These are phyloP conservation scores for Ophiostoma piceae DNA, from an alignment of 2,329 filamentous ascomycete species.

Conservation along the genomic window DNA sequence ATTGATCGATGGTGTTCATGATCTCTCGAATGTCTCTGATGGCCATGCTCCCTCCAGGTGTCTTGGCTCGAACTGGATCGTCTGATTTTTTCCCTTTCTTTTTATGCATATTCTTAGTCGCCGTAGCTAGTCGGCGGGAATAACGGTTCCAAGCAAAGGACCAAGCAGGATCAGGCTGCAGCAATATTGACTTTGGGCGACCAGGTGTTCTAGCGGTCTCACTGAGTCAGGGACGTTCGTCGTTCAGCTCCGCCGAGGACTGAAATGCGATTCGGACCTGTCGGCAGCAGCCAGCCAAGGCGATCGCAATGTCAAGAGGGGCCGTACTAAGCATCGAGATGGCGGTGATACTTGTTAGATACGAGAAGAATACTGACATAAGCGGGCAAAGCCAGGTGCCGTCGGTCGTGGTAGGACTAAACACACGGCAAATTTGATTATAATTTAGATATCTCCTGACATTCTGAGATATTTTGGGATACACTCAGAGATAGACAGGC, in stretches of 20 bases:
- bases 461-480: too few relatives aligned
- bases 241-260: background rate
- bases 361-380: background rate
- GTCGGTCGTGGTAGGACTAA: too few relatives aligned
- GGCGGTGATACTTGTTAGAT: background rate
- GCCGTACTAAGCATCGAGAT: background rate
- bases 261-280: background rate
- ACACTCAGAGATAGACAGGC: background rate
- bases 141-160: background rate
- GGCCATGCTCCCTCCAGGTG: background rate
- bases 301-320: background rate
- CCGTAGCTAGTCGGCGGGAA: background rate
- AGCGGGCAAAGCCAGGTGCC: background rate
- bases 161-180: background rate
- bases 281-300: background rate
- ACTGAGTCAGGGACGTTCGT: background rate
- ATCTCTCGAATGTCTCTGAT: background rate
- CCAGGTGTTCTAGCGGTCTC: background rate
- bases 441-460: too few relatives aligned
- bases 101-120: slow-evolving; percentile 5
- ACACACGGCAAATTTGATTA: too few relatives aligned
- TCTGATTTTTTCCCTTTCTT: background rate
- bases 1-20: background rate
- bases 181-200: background rate
- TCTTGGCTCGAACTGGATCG: background rate